phyloP scores from a whole-genome alignment of 2,329 filamentous ascomycete genomes.

The Lachnellula subtilissima region DNA sequence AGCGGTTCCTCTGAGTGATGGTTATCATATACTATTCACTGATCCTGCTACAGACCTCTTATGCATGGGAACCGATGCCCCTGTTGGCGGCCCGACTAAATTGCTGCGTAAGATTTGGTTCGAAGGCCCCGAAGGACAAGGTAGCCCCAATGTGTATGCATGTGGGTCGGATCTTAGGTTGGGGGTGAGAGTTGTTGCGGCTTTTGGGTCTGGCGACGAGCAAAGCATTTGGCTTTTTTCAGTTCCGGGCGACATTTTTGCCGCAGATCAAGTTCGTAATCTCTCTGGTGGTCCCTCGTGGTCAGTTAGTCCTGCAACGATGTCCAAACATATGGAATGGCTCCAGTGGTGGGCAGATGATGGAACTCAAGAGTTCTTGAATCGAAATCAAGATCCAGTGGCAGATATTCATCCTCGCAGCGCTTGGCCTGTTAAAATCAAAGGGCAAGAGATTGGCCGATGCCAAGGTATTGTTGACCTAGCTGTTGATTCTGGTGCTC shows the following conservation, averaged over 20 bases:
- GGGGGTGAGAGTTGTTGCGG: constrained; percentile 55
- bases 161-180: constrained; percentile 51
- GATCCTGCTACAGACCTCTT: constrained; percentile 53
- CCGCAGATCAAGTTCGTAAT: constrained; percentile 28
- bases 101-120: constrained; percentile 56
- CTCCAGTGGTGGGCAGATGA: constrained; percentile 38
- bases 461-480: constrained; percentile 46
- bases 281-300: constrained; percentile 6
- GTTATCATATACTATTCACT: constrained; percentile 59
- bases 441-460: constrained; percentile 44
- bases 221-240: constrained; percentile 55
- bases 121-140: constrained; percentile 24
- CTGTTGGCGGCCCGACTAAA: constrained; percentile 49
- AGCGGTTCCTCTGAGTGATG: constrained; percentile 61
- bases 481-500: constrained; percentile 40
- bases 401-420: constrained; percentile 23
- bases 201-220: constrained; percentile 41
- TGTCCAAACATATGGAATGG: constrained; percentile 24
- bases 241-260: constrained; percentile 53
- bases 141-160: constrained; percentile 48
- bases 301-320: constrained; percentile 1
- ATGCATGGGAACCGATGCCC: constrained; percentile 57
- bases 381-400: constrained; percentile 22
- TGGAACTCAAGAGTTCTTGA: constrained; percentile 32
- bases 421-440: constrained; percentile 46